phyloP scores from a whole-genome alignment of 345 rosid species.

The Eucalyptus coolabah region DNA sequence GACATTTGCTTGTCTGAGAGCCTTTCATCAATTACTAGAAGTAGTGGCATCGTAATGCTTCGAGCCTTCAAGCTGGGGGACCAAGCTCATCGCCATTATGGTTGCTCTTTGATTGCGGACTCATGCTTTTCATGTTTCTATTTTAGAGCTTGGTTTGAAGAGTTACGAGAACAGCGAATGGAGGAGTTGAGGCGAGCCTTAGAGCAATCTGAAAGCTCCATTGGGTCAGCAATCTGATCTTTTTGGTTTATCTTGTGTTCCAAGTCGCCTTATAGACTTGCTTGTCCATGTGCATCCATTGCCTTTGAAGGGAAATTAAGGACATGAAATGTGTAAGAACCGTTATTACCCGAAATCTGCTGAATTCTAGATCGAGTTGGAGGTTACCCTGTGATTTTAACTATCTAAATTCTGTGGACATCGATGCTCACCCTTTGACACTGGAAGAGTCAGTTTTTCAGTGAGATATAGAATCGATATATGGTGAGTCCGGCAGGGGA shows the following conservation, averaged over 20 bases:
- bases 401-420: background rate
- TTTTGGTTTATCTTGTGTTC: background rate
- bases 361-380: background rate
- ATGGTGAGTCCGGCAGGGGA: background rate
- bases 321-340: background rate
- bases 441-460: background rate
- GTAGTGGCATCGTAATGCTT: background rate
- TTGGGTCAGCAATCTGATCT: conserved; percentile 43
- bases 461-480: background rate
- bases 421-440: background rate
- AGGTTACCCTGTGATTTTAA: background rate
- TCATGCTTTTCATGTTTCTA: background rate
- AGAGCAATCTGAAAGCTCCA: conserved; percentile 58
- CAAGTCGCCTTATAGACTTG: background rate
- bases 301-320: background rate
- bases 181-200: conserved; percentile 63
- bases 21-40: background rate
- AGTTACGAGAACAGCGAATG: conserved; percentile 68
- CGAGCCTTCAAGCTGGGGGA: background rate
- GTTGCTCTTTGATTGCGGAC: background rate
- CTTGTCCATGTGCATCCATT: background rate
- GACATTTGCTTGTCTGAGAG: background rate
- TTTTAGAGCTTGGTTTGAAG: conserved; percentile 73
- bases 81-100: background rate
- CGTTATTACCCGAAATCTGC: background rate